Conservation (phyloP, 1,139 yeast genomes). For the Diutina sp. region DNA sequence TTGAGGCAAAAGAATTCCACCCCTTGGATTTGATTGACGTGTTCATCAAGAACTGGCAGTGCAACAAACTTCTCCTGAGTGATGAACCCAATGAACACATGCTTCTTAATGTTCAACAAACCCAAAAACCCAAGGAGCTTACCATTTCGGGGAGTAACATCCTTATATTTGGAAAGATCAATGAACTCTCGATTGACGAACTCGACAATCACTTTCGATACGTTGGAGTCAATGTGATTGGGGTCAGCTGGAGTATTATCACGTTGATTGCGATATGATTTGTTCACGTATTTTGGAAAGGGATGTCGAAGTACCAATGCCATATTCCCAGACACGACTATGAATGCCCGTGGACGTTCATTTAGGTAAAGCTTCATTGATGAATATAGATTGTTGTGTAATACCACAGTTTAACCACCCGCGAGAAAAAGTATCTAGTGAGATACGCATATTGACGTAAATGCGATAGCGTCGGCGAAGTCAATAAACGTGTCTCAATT, state of each 20-base stretch:
- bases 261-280: conserved; percentile 11
- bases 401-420: neutral
- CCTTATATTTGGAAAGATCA: conserved; percentile 26
- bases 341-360: conserved; percentile 41
- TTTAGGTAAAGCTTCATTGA: conserved; percentile 38
- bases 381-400: neutral
- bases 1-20: conserved; percentile 55
- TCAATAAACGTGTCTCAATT: neutral
- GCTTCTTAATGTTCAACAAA: conserved; percentile 38
- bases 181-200: conserved; percentile 26
- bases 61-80: conserved; percentile 47
- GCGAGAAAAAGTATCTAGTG: neutral
- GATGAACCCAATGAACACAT: conserved; percentile 45
- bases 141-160: conserved; percentile 21
- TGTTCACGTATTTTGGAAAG: conserved; percentile 15
- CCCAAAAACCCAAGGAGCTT: conserved; percentile 47
- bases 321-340: conserved; percentile 32
- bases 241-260: conserved; percentile 12
- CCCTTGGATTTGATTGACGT: conserved; percentile 36
- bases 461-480: neutral
- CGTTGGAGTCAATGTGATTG: conserved; percentile 11
- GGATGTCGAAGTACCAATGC: conserved; percentile 41
- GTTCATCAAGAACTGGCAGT: conserved; percentile 42
- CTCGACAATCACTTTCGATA: conserved; percentile 32
- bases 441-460: neutral